phyloP scores from a whole-genome alignment of 495 filamentous ascomycete species.

The Penicillium goetzii region DNA sequence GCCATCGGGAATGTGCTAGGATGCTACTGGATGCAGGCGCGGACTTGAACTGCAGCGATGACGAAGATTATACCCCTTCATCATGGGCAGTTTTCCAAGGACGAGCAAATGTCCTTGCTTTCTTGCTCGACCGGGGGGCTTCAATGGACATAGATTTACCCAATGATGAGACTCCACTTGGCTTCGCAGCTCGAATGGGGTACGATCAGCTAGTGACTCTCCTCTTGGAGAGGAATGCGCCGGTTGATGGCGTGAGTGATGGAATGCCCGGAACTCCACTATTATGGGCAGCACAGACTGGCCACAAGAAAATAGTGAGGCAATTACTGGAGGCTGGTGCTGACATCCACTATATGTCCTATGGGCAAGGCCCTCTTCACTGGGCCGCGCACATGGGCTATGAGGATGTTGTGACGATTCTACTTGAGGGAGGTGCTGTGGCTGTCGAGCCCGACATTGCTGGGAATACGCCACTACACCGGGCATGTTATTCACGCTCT shows the following conservation, averaged over 20 bases:
- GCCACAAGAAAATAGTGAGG: neutral
- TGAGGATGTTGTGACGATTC: neutral
- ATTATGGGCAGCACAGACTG: conserved; percentile 6
- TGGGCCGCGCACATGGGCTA: conserved; percentile 4
- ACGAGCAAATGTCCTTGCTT: neutral
- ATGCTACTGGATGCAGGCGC: conserved; percentile 16
- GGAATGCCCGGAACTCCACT: neutral
- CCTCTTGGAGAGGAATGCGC: neutral
- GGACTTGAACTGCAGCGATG: neutral
- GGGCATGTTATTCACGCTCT: neutral
- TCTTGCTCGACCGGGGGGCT: conserved; percentile 13
- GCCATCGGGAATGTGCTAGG: conserved; percentile 2
- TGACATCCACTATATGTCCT: neutral
- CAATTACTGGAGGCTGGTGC: conserved; percentile 13
- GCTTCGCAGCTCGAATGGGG: neutral
- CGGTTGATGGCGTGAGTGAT: neutral
- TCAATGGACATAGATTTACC: neutral
- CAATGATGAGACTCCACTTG: neutral
- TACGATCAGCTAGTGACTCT: neutral
- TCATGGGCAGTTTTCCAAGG: conserved; percentile 9
- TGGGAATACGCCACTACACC: neutral
- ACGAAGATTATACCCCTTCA: neutral
- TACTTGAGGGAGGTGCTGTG: conserved; percentile 9
- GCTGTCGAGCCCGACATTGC: conserved; percentile 2
- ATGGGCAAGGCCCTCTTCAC: conserved; percentile 10